Percentiles rank a stretch among this genome's conserved stretches.
Conservation (phyloP, 148 eudicot genomes). For the Fagopyrum tataricum region DNA sequence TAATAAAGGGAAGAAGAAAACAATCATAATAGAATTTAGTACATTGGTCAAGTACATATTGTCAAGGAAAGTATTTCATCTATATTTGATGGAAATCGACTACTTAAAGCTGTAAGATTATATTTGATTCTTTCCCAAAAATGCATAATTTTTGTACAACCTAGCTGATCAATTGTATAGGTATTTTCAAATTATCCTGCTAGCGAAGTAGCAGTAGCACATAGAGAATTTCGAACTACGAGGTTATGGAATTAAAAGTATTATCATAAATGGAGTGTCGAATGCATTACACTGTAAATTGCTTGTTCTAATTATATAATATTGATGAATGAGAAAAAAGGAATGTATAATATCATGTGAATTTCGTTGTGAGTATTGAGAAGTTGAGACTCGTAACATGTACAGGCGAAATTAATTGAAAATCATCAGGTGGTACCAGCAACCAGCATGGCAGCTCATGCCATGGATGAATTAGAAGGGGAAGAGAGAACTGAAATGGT, state of each 20-base stretch:
- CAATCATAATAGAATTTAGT: background rate
- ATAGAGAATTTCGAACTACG: background rate
- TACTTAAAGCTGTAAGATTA: background rate
- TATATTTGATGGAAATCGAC: background rate
- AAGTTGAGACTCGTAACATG: background rate
- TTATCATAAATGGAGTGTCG: background rate
- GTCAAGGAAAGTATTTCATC: background rate
- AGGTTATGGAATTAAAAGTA: background rate
- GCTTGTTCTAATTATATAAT: background rate
- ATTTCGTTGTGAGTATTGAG: background rate
- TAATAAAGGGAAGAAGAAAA: background rate
- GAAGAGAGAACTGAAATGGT: slow-evolving; percentile 32
- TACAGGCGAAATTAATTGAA: slow-evolving; percentile 26
- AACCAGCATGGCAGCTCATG: slow-evolving; percentile 85
- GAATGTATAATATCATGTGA: background rate
- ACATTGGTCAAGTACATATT: background rate
- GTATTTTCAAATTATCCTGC: background rate
- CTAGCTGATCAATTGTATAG: background rate
- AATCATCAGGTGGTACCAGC: slow-evolving; percentile 33
- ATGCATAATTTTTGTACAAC: background rate
- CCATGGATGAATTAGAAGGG: slow-evolving; percentile 46
- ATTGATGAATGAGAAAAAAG: background rate
- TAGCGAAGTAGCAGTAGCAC: background rate
- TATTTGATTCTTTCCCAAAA: background rate
- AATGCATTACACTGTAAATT: background rate